phyloP scores from a whole-genome alignment of 1,139 yeast genomes.

The Magnusiomyces clavatus region DNA sequence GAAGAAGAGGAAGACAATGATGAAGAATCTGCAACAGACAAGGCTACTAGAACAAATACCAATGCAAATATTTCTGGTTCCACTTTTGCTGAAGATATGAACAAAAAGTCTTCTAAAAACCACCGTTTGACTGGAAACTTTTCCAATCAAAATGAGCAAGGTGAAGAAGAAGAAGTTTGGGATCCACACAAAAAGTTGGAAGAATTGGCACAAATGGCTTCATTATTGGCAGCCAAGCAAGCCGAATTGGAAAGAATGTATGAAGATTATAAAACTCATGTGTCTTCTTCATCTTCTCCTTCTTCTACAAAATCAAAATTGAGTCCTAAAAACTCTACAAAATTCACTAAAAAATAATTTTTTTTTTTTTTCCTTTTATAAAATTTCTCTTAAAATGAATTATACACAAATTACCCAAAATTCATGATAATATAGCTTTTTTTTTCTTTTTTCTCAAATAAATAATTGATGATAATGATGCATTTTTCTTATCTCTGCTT shows the following conservation, averaged over 20 bases:
- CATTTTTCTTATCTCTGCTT: too few relatives aligned
- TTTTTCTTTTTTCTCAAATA: too few relatives aligned
- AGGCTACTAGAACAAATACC: neutral
- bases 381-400: too few relatives aligned
- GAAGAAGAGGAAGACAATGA: slow-evolving; percentile 11
- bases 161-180: slow-evolving; percentile 15
- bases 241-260: slow-evolving; percentile 10
- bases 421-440: slow-evolving; percentile 12
- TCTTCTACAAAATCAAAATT: slow-evolving; percentile 88
- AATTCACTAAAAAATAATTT: slow-evolving; percentile 34
- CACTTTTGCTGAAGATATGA: neutral
- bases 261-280: neutral
- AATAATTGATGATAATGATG: too few relatives aligned
- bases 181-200: slow-evolving; percentile 23
- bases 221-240: slow-evolving; percentile 17
- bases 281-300: slow-evolving; percentile 44
- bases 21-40: slow-evolving; percentile 5
- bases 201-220: slow-evolving; percentile 21
- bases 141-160: neutral
- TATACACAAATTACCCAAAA: too few relatives aligned
- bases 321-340: slow-evolving; percentile 61
- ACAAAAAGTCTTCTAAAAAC: neutral
- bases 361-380: neutral
- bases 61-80: neutral
- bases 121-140: neutral